phyloP scores from a whole-genome alignment of 148 eudicot genomes.

The Diospyros kaki region DNA sequence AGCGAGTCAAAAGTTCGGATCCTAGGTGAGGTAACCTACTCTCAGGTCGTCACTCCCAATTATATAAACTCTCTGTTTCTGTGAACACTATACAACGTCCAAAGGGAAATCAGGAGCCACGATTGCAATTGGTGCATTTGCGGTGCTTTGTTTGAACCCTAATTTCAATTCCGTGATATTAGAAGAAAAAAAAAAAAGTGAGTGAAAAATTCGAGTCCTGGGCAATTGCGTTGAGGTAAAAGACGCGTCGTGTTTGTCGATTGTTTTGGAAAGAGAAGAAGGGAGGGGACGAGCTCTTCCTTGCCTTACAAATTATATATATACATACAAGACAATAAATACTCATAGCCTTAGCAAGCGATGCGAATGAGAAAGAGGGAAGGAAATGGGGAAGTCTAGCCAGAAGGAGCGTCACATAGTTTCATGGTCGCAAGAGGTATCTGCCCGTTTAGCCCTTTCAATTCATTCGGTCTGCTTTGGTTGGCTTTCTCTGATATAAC shows the following conservation, averaged over 20 bases:
- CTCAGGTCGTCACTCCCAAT: too few species aligned
- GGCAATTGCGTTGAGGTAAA: conserved; percentile 20
- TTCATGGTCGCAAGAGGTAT: conserved; percentile 87
- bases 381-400: conserved; percentile 21
- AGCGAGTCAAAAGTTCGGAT: too few species aligned
- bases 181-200: neutral
- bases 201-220: conserved; percentile 26
- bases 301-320: neutral
- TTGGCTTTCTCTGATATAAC: neutral
- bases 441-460: neutral
- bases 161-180: conserved; percentile 10
- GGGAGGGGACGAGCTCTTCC: conserved; percentile 10
- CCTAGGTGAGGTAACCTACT: too few species aligned
- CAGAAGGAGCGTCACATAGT: conserved; percentile 79
- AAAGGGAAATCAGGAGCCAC: too few species aligned
- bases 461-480: conserved; percentile 8
- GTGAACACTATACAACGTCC: too few species aligned
- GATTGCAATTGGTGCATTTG: neutral
- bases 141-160: conserved; percentile 5
- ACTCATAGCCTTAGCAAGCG: conserved; percentile 26
- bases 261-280: conserved; percentile 22
- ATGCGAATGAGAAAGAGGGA: conserved; percentile 36
- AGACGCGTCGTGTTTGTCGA: conserved; percentile 8
- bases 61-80: too few species aligned
- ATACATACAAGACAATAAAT: conserved; percentile 20